Evolutionary conservation across 805 yeast genomes (phyloP).

Genomic region (Wickerhamomyces bovis): DNA sequence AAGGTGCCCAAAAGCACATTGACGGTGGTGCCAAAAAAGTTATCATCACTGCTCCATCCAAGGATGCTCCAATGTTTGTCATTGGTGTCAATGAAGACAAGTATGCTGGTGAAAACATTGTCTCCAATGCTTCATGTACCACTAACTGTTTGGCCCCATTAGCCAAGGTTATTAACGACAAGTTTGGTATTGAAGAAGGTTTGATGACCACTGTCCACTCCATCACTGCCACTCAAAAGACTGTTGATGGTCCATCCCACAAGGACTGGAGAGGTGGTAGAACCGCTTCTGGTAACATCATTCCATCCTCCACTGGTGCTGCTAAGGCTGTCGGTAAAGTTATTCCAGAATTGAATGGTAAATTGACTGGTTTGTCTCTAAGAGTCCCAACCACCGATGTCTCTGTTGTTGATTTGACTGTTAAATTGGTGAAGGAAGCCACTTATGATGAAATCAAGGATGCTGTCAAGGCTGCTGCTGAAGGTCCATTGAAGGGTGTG

Average conservation of each 20-base stretch:
- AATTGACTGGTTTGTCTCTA: constrained; percentile 68
- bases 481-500: constrained; percentile 56
- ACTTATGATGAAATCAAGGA: constrained; percentile 60
- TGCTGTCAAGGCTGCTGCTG: constrained; percentile 52
- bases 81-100: constrained; percentile 62
- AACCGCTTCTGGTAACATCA: constrained; percentile 70
- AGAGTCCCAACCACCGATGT: constrained; percentile 73
- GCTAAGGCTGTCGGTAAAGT: constrained; percentile 75
- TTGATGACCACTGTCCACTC: constrained; percentile 73
- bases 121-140: constrained; percentile 70
- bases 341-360: constrained; percentile 65
- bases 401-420: constrained; percentile 67
- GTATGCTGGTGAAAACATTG: constrained; percentile 52
- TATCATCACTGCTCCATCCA: constrained; percentile 65
- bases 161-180: constrained; percentile 62
- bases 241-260: constrained; percentile 74
- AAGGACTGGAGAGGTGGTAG: constrained; percentile 81
- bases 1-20: constrained; percentile 62
- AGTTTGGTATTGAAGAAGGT: constrained; percentile 66
- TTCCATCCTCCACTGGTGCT: constrained; percentile 73
- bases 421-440: constrained; percentile 50
- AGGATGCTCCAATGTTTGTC: constrained; percentile 70
- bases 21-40: constrained; percentile 73
- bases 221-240: constrained; percentile 67
- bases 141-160: constrained; percentile 72